Conservation (phyloP, 176 grass and related monocot genomes). For the Cymbopogon citratus region DNA sequence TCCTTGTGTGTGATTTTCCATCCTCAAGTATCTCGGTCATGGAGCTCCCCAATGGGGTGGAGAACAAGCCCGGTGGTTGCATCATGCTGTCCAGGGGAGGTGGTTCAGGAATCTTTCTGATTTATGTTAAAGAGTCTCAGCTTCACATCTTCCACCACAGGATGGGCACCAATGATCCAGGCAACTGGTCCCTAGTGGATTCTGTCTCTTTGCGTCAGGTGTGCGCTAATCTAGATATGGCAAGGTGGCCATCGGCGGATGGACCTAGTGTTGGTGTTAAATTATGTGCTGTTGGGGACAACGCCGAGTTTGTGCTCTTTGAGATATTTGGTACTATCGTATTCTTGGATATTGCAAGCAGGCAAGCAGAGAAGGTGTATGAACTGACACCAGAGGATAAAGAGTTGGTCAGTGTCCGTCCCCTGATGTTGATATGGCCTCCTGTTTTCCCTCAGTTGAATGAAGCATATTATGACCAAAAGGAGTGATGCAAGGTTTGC, state of each 20-base stretch:
- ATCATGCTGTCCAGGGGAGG: neutral
- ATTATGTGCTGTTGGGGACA: constrained; percentile 9
- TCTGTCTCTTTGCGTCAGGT: constrained; percentile 3
- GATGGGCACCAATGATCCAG: neutral
- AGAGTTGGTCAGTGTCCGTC: neutral
- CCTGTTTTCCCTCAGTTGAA: neutral
- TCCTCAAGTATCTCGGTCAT: neutral
- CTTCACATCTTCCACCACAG: constrained; percentile 1
- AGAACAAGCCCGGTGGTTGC: neutral
- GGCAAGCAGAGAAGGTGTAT: constrained; percentile 10
- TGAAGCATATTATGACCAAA: neutral
- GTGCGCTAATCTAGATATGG: neutral
- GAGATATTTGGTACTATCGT: neutral
- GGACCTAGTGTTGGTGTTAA: neutral
- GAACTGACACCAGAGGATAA: constrained; percentile 1
- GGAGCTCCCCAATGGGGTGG: constrained; percentile 18
- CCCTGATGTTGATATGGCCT: constrained; percentile 9
- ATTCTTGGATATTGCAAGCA: neutral
- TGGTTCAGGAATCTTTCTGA: neutral
- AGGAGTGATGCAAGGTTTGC: neutral
- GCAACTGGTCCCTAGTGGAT: constrained; percentile 10
- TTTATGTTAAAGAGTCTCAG: neutral
- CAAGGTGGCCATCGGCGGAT: neutral
- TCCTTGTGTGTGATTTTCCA: neutral
- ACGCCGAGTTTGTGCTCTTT: neutral